These are phyloP conservation scores for Hypocrella siamensis DNA, from an alignment of 2,329 filamentous ascomycete species.

Conservation along the genomic window DNA sequence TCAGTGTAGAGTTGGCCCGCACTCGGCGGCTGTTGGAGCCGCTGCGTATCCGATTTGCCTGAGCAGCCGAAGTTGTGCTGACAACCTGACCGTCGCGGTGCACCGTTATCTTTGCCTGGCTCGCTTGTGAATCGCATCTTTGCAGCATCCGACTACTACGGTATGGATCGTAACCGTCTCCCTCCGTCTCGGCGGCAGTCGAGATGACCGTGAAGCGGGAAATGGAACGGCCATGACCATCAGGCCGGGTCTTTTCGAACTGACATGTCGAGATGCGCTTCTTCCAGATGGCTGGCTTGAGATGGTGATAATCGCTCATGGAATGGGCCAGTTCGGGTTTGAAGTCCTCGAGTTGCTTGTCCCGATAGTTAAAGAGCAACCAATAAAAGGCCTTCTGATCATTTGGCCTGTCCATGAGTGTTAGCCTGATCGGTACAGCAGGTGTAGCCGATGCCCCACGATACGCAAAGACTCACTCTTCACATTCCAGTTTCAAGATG, in stretches of 20 bases:
- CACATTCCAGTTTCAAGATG: slow-evolving; percentile 47
- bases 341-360: slow-evolving; percentile 79
- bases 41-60: slow-evolving; percentile 17
- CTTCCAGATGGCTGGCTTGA: slow-evolving; percentile 40
- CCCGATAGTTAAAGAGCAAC: slow-evolving; percentile 65
- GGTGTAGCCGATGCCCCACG: neutral
- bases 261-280: slow-evolving; percentile 47
- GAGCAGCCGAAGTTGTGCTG: slow-evolving; percentile 9
- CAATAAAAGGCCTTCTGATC: slow-evolving; percentile 92
- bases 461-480: slow-evolving; percentile 34
- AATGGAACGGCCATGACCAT: slow-evolving; percentile 34
- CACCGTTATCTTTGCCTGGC: slow-evolving; percentile 53
- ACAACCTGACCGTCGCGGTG: slow-evolving; percentile 34
- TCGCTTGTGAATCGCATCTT: slow-evolving; percentile 27
- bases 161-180: slow-evolving; percentile 69
- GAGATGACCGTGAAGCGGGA: slow-evolving; percentile 53
- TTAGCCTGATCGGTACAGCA: slow-evolving; percentile 8
- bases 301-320: slow-evolving; percentile 79
- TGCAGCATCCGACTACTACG: slow-evolving; percentile 44
- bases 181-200: slow-evolving; percentile 36
- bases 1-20: slow-evolving; percentile 13
- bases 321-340: slow-evolving; percentile 69
- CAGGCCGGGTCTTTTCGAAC: slow-evolving; percentile 31
- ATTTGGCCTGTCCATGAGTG: slow-evolving; percentile 44
- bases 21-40: slow-evolving; percentile 17